A percentile compares a stretch with the other conserved stretches of the same genome.
phyloP scores from a whole-genome alignment of 352 stramenopile species.

The Phytophthora multivora region DNA sequence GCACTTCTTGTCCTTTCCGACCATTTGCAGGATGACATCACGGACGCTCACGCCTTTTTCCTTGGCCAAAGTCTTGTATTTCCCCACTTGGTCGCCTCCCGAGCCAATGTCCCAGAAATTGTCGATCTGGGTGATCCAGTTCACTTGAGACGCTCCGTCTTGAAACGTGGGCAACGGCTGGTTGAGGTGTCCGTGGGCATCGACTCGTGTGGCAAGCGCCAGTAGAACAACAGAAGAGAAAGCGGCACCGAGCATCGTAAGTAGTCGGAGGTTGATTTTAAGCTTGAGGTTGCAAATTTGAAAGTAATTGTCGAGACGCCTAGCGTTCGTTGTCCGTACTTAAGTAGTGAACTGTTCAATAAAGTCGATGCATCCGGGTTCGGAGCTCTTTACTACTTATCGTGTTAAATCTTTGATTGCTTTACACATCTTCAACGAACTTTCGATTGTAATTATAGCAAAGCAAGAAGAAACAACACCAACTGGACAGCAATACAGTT shows the following conservation, averaged over 20 bases:
- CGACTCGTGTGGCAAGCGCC: not conserved
- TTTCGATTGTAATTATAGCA: not conserved
- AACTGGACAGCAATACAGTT: too few species aligned
- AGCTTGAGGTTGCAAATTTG: not conserved
- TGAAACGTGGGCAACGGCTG: constrained; percentile 14
- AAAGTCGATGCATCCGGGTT: not conserved
- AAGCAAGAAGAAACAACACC: not conserved
- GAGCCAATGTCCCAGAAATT: constrained; percentile 31
- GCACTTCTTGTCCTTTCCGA: constrained; percentile 3
- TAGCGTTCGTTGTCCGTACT: not conserved
- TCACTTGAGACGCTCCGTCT: constrained; percentile 7
- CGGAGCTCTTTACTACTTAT: not conserved
- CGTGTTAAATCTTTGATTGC: not conserved
- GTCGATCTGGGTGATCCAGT: constrained; percentile 20
- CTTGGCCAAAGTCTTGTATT: constrained; percentile 18
- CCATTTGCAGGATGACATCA: constrained; percentile 27
- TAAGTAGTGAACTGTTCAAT: not conserved
- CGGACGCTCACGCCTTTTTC: constrained; percentile 24
- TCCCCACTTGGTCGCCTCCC: constrained; percentile 23
- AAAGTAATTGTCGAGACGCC: not conserved
- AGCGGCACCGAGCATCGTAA: not conserved
- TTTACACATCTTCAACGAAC: not conserved
- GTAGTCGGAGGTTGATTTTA: not conserved
- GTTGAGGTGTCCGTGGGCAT: constrained; percentile 27
- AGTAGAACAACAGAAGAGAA: not conserved